Evolutionary conservation across 352 stramenopile genomes (phyloP).

Genomic region (Globisporangium okanoganense): DNA sequence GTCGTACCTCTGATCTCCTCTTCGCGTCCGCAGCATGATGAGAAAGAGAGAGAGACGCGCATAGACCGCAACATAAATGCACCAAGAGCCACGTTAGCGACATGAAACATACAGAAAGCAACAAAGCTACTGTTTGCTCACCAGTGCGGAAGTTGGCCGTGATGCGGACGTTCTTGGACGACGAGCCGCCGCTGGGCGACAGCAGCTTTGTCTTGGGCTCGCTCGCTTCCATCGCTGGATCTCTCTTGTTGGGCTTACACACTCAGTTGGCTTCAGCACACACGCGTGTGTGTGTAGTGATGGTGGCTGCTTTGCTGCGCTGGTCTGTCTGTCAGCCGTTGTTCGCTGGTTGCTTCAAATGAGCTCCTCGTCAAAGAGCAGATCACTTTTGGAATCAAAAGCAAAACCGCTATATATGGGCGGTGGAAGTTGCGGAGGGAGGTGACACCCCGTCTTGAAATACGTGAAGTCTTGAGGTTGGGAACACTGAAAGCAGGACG

Average conservation of each 20-base stretch:
- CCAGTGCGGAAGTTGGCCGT: slow-evolving; percentile 68
- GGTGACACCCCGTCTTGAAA: background rate
- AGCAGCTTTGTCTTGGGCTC: slow-evolving; percentile 13
- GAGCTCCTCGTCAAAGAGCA: slow-evolving; percentile 3
- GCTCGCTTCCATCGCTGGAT: slow-evolving; percentile 2
- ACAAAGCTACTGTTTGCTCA: slow-evolving; percentile 11
- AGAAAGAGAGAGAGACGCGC: background rate
- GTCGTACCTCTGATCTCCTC: slow-evolving; percentile 60
- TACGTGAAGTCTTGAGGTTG: background rate
- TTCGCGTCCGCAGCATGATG: background rate
- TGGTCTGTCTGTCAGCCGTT: background rate
- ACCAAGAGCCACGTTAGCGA: background rate
- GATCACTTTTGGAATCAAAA: slow-evolving; percentile 4
- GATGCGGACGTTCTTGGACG: slow-evolving; percentile 23
- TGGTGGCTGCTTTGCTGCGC: background rate
- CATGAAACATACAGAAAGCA: too few species aligned
- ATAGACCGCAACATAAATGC: background rate
- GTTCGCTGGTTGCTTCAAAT: slow-evolving; percentile 1
- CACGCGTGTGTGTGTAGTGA: background rate
- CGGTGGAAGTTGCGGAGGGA: background rate
- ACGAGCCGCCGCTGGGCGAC: slow-evolving; percentile 10
- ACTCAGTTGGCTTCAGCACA: background rate
- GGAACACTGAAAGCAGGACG: background rate
- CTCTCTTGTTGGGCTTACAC: background rate
- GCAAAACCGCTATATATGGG: background rate